Evolutionary conservation across 2,329 filamentous ascomycete genomes (phyloP).

Genomic region (Sclerotinia minor): DNA sequence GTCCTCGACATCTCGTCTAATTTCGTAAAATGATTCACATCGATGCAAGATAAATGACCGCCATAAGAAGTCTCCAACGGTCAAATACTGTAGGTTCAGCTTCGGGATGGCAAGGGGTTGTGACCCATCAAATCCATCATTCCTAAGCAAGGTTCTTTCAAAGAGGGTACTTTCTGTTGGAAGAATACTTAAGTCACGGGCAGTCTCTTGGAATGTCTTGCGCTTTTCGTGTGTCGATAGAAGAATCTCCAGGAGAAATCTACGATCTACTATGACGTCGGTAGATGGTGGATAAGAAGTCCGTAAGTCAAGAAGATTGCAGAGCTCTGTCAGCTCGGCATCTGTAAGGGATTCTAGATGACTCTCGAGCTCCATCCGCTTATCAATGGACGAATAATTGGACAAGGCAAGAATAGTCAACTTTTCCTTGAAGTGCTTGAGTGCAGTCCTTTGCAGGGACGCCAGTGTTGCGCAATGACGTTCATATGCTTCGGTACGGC

Average conservation of each 20-base stretch:
- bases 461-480: constrained; percentile 74
- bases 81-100: constrained; percentile 91
- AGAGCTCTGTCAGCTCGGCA: constrained; percentile 69
- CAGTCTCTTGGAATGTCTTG: constrained; percentile 78
- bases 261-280: constrained; percentile 62
- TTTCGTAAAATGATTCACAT: constrained; percentile 89
- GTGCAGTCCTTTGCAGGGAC: constrained; percentile 73
- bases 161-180: constrained; percentile 84
- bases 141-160: constrained; percentile 73
- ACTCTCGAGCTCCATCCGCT: constrained; percentile 72
- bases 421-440: constrained; percentile 86
- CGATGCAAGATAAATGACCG: constrained; percentile 86
- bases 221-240: constrained; percentile 73
- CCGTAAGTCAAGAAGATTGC: constrained; percentile 71
- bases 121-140: constrained; percentile 85
- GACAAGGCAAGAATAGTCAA: constrained; percentile 87
- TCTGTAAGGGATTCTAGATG: constrained; percentile 74
- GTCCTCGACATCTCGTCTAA: constrained; percentile 86
- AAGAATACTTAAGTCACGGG: constrained; percentile 69
- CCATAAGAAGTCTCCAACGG: constrained; percentile 96
- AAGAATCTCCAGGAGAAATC: constrained; percentile 69
- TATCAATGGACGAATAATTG: constrained; percentile 86
- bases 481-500: constrained; percentile 71
- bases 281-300: constrained; percentile 76
- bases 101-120: constrained; percentile 89